Base-by-base conservation (phyloP, 2,329 filamentous ascomycete species). In the Hypoxylon sp. region DNA sequence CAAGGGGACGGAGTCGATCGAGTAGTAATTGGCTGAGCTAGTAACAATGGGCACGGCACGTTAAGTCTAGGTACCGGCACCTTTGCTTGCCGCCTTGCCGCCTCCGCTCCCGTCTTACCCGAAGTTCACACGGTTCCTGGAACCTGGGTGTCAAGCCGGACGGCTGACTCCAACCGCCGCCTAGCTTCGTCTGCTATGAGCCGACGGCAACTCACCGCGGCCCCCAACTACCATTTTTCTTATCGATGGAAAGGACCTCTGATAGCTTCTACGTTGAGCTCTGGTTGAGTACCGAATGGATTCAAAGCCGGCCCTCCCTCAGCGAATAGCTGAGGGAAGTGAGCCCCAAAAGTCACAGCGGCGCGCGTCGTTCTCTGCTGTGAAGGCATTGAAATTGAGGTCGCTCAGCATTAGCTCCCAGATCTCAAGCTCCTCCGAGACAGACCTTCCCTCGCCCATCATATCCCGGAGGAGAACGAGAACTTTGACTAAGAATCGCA, bases 341-440 rank as follows among this genome's bases (percentile, higher is more conserved):
- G 70, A 69, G 6, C 26, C 66, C 14, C 66, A 68, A 12, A 73
- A 69, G 55, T 58, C 69, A 6, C 71, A 73, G 45, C 71, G 73
- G 48, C 71, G 74, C 12, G 60, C 71, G 16, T 77, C 75, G 9
- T 75, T 77, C 62, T 73, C 72, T 40, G 69, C 74, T 18, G 71
- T 75, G 24, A 76, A 73, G 52, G 74, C 74, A 18, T 72, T 77
- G 33, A 71, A 74, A 26, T 71, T 76, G 38, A 71, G 75, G 26
- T 75, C 71, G 16, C 68, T 76, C 8, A 77, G 75, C 64, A 73
- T 76, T 60, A 72, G 70, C 62, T 77, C 75, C 2, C 74, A 76
- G 52, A 61, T 72, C 36, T 75, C 75, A 22, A 70, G 66, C 46
- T 67, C 72, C 50, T 74, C 74, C 12, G 74, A 75, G 16, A 66